A percentile compares a stretch with the other conserved stretches of the same genome.
Conservation (phyloP, 306 rosid species). For the Rosa persica region DNA sequence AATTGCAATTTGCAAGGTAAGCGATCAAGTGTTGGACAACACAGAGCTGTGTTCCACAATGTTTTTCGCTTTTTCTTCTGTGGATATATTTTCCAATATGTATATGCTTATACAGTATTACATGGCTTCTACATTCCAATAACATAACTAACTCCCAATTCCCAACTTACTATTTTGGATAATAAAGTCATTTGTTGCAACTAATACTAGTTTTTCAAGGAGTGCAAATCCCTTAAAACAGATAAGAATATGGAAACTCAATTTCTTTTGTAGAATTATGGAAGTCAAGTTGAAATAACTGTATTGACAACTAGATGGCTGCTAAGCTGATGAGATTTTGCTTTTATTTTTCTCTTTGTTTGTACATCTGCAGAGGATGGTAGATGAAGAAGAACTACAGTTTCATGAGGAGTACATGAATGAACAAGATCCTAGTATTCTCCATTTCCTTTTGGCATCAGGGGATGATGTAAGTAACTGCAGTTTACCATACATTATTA, state of each 20-base stretch:
- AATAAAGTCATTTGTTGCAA: neutral
- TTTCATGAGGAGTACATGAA: constrained; percentile 95
- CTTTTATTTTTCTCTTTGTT: constrained; percentile 13
- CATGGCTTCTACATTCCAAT: neutral
- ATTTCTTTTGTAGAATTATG: neutral
- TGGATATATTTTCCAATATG: neutral
- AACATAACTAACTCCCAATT: neutral
- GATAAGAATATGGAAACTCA: neutral
- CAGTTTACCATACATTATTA: neutral
- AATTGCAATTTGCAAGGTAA: constrained; percentile 89
- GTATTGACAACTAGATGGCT: neutral
- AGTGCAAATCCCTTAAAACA: neutral
- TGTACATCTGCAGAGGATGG: constrained; percentile 74
- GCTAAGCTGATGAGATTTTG: constrained; percentile 16
- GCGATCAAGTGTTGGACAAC: constrained; percentile 23
- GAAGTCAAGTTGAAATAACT: neutral
- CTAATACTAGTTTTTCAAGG: neutral
- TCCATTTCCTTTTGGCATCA: constrained; percentile 92
- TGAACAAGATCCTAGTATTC: constrained; percentile 95
- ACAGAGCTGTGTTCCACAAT: constrained; percentile 11
- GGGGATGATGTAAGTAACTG: constrained; percentile 79
- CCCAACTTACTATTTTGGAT: neutral
- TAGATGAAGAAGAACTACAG: constrained; percentile 95
- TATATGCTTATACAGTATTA: neutral
- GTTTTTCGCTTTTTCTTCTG: neutral